Base-by-base conservation (phyloP, 768 basidiomycete genomes). In the Suillus lakei region DNA sequence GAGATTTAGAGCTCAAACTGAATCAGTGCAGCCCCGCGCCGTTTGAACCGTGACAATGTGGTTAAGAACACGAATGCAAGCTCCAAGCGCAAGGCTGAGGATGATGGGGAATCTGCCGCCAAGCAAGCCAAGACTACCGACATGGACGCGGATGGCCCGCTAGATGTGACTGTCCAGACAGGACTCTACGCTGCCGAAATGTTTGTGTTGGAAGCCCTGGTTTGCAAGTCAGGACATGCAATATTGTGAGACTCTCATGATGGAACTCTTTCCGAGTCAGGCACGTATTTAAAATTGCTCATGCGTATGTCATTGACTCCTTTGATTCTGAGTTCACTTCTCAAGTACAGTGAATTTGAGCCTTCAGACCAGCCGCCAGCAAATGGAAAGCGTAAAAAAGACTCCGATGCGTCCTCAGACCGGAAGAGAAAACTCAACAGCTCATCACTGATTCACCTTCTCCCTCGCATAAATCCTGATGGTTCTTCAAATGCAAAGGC, bases 211-310 rank as follows among this genome's bases (percentile, higher is more conserved):
- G 74, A 8, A 81, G 80, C 30, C 75, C 81, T 0, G 84, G 82
- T 55, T 80, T 81, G 51, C 80, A 78, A 62, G 83, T 95, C 63
- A 87, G 85, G 74, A 91, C 92, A 2, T 89, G 91, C 69, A 93
- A 95, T 69, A 80, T 95, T 44, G 91, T 92, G 9, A 83, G 91
- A n/a, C 79, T 95, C 18, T n/a, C n/a, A n/a, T n/a, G n/a, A 92
- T 95, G 91, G 93, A 94, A 69, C 77, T 94, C 4, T 93, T 94
- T n/a, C n/a, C n/a, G n/a, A n/a, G n/a, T 71, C 92, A 93, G 79
- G 90, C 86, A 66, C n/a, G 15, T 8, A 10, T 62, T 36, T n/a
- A 39, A 56, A 34, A 36, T 12, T 30, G 51, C 48, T 62, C 10
- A 68, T 48, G 16, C 4, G 39, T 56, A 44, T 10, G 60, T 55